Conservation (phyloP, 495 filamentous ascomycete genomes). For the Hyaloscypha bicolor region DNA sequence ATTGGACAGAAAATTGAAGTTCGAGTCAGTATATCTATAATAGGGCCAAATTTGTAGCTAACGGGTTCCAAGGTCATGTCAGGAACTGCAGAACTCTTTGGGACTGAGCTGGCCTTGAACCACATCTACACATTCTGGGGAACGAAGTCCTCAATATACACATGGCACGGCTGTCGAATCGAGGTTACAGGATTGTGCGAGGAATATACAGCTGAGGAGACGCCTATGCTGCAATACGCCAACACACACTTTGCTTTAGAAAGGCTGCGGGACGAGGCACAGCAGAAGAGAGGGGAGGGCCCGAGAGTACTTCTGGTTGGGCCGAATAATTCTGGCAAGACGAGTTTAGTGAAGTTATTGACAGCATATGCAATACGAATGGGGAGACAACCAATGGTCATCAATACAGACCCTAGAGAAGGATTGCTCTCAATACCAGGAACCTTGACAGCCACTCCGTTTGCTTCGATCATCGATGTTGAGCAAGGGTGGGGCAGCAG, state of each 20-base stretch:
- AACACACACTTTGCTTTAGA: conserved; percentile 74
- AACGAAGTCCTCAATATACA: conserved; percentile 84
- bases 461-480: conserved; percentile 83
- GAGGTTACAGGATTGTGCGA: conserved; percentile 63
- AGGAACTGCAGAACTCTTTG: conserved; percentile 93
- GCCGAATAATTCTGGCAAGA: conserved; percentile 81
- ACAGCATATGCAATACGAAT: conserved; percentile 77
- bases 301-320: conserved; percentile 87
- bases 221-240: conserved; percentile 76
- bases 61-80: conserved; percentile 60
- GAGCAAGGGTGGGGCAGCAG: conserved; percentile 90
- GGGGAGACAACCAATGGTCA: conserved; percentile 77
- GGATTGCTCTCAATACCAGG: conserved; percentile 85
- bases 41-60: conserved; percentile 26
- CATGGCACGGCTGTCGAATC: conserved; percentile 85
- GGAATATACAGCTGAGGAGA: conserved; percentile 80
- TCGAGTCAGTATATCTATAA: conserved; percentile 47
- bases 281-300: conserved; percentile 44
- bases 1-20: conserved; percentile 63
- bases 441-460: conserved; percentile 79
- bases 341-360: conserved; percentile 77
- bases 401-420: conserved; percentile 85
- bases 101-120: conserved; percentile 85
- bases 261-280: conserved; percentile 47
- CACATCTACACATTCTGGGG: conserved; percentile 82